Percentiles rank a stretch among this genome's conserved stretches.
Conservation (phyloP, 768 basidiomycete genomes). For the Naganishia vishniacii region DNA sequence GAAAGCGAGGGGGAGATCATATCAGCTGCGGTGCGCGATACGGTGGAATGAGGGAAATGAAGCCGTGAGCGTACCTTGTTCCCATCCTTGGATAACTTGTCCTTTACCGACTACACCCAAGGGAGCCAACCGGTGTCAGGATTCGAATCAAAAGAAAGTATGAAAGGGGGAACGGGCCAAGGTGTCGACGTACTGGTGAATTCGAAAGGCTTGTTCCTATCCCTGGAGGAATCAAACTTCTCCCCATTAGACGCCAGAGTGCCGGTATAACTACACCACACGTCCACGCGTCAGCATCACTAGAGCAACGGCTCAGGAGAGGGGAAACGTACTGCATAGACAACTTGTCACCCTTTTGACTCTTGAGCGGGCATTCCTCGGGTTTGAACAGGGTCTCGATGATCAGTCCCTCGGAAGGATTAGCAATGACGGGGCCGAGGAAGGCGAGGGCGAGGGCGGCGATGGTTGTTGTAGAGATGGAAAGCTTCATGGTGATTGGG, state of each 20-base stretch:
- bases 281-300: neutral
- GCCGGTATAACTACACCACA: conserved; percentile 60
- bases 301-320: neutral
- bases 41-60: no score
- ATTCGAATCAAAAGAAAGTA: no score
- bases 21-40: no score
- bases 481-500: conserved; percentile 18
- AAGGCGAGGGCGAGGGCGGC: conserved; percentile 14
- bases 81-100: conserved; percentile 50
- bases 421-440: neutral
- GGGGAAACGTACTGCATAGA: conserved; percentile 46
- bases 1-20: no score
- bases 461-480: no score
- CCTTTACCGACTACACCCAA: conserved; percentile 42
- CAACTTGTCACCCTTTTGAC: conserved; percentile 44
- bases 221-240: conserved; percentile 84
- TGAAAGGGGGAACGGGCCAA: neutral
- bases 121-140: no score
- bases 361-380: conserved; percentile 44
- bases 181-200: conserved; percentile 56
- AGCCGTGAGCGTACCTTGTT: conserved; percentile 43
- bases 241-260: conserved; percentile 67
- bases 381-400: conserved; percentile 46
- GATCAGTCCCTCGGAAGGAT: no score
- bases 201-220: conserved; percentile 69